Conservation (phyloP, 2,329 filamentous ascomycete genomes). For the Cladophialophora immunda region DNA sequence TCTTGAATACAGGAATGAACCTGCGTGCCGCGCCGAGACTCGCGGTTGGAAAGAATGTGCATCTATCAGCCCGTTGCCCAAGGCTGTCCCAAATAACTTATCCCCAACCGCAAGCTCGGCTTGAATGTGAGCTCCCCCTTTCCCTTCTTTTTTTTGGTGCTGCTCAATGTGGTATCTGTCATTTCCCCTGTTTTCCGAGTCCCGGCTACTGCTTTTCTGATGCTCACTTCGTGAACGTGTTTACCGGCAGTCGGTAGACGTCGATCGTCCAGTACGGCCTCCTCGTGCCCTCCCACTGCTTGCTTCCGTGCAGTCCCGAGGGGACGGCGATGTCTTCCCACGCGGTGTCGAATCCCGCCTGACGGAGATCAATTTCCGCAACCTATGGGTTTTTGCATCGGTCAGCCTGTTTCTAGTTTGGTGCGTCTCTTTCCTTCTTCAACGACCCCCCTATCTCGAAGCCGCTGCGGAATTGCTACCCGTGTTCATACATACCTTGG, state of each 20-base stretch:
- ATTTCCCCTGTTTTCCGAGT: no score
- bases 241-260: conserved; percentile 20
- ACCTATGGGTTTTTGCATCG: background rate
- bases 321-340: conserved; percentile 21
- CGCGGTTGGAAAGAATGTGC: no score
- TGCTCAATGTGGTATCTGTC: no score
- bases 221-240: conserved; percentile 15
- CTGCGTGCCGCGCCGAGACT: no score
- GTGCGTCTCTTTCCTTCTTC: background rate
- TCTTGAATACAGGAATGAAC: no score
- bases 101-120: no score
- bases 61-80: no score
- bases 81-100: no score
- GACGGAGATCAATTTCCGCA: conserved; percentile 15
- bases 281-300: conserved; percentile 19
- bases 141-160: no score
- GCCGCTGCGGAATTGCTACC: no score
- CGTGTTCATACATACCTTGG: conserved; percentile 2
- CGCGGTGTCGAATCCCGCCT: conserved; percentile 14
- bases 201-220: no score
- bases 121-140: no score
- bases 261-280: conserved; percentile 23
- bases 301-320: conserved; percentile 8
- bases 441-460: background rate
- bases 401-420: background rate